Conservation (phyloP, 2,329 filamentous ascomycete species). For the Dactylonectria macrodidyma region DNA sequence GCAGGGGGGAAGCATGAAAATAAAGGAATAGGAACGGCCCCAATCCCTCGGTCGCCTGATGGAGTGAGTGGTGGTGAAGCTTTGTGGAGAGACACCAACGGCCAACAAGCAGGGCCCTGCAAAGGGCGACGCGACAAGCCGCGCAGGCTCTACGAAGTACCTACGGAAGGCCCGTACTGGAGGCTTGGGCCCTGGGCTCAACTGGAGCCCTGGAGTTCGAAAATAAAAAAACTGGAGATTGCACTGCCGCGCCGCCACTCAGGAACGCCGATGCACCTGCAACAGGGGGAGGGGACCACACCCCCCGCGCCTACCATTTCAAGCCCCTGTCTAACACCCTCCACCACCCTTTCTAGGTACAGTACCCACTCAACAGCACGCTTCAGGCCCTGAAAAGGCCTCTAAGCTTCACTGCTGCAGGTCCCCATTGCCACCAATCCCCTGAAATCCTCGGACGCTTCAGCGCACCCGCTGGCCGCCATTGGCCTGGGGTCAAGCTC, state of each 20-base stretch:
- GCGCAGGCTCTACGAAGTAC: neutral
- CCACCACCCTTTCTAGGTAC: neutral
- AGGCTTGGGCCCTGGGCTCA: neutral
- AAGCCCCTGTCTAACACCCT: neutral
- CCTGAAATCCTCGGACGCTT: constrained; percentile 29
- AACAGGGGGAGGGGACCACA: constrained; percentile 1
- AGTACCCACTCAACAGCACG: neutral
- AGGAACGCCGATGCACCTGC: constrained; percentile 3
- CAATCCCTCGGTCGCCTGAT: constrained; percentile 22
- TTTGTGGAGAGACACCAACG: constrained; percentile 22
- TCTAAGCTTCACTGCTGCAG: constrained; percentile 8
- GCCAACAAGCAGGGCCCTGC: constrained; percentile 5
- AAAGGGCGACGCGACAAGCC: constrained; percentile 26
- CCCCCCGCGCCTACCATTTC: neutral
- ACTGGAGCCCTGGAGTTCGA: constrained; percentile 10
- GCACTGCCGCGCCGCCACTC: constrained; percentile 31
- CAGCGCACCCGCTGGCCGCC: neutral
- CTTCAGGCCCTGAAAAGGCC: neutral
- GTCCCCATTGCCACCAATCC: constrained; percentile 36
- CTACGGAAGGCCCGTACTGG: too few species aligned
- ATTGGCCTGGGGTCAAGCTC: constrained; percentile 28
- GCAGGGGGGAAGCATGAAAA: constrained; percentile 17
- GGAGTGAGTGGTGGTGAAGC: constrained; percentile 20
- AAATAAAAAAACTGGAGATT: neutral
- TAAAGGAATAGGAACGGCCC: constrained; percentile 9